A percentile compares a stretch with the other conserved stretches of the same genome.
Evolutionary conservation across 129 eudicot genomes (phyloP).

Genomic region (Deinandra increscens): DNA sequence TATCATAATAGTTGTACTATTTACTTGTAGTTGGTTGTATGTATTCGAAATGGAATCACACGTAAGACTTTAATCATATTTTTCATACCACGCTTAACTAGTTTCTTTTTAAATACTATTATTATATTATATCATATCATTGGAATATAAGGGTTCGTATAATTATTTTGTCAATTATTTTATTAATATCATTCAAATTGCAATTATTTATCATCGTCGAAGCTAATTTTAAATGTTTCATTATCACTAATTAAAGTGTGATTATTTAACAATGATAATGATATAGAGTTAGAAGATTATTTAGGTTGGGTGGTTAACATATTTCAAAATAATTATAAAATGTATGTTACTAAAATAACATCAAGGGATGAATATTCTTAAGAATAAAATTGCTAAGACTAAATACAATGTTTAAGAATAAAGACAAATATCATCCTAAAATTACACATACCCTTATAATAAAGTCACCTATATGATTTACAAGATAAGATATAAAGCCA

Average conservation of each 20-base stretch:
- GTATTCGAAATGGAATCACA: conserved; percentile 32
- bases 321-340: too few species aligned
- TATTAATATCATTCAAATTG: conserved; percentile 3
- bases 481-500: too few species aligned
- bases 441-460: too few species aligned
- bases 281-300: too few species aligned
- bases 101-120: not conserved
- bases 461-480: too few species aligned
- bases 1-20: not conserved
- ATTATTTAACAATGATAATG: too few species aligned
- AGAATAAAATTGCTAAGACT: too few species aligned
- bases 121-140: not conserved
- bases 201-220: not conserved
- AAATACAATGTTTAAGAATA: too few species aligned
- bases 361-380: too few species aligned
- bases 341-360: too few species aligned
- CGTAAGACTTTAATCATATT: conserved; percentile 30
- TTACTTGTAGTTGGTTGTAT: conserved; percentile 26
- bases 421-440: too few species aligned
- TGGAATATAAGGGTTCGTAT: conserved; percentile 10
- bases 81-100: conserved; percentile 19
- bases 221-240: not conserved
- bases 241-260: not conserved
- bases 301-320: too few species aligned
- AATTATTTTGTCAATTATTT: not conserved